Percentiles rank a stretch among this genome's conserved stretches.
phyloP scores from a whole-genome alignment of 495 filamentous ascomycete genomes.

The Penicillium riverlandense region DNA sequence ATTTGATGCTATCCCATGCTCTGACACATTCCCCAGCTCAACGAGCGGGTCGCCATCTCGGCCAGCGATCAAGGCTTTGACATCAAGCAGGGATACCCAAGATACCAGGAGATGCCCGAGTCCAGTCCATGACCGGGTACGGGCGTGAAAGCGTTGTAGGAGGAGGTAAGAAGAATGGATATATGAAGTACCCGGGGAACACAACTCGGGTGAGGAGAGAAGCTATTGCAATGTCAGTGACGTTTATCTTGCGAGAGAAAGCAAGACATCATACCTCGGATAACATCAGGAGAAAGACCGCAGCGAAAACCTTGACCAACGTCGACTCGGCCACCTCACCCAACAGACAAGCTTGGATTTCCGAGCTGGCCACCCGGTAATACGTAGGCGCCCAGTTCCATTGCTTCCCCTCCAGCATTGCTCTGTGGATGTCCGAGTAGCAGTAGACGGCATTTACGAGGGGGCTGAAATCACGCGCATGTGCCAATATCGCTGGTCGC shows the following conservation, averaged over 20 bases:
- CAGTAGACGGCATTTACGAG: slow-evolving; percentile 30
- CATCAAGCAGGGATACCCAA: slow-evolving; percentile 32
- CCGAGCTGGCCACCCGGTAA: slow-evolving; percentile 24
- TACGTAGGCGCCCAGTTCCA: slow-evolving; percentile 27
- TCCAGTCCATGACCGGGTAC: slow-evolving; percentile 23
- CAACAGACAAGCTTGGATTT: slow-evolving; percentile 25
- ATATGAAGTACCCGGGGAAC: slow-evolving; percentile 23
- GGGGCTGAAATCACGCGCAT: slow-evolving; percentile 18
- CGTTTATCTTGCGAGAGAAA: neutral
- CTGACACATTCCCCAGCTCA: slow-evolving; percentile 22
- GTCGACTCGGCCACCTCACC: slow-evolving; percentile 20
- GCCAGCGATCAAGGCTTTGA: slow-evolving; percentile 35
- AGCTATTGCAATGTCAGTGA: slow-evolving; percentile 10
- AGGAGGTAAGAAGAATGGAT: slow-evolving; percentile 30
- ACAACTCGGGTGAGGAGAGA: slow-evolving; percentile 20
- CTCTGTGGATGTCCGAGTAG: slow-evolving; percentile 28
- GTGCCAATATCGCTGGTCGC: slow-evolving; percentile 16
- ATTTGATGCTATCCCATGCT: neutral
- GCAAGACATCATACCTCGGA: slow-evolving; percentile 23
- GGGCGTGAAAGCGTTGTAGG: slow-evolving; percentile 25
- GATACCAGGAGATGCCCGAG: slow-evolving; percentile 23
- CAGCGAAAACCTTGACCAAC: slow-evolving; percentile 21
- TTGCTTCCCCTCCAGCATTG: slow-evolving; percentile 20
- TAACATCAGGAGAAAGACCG: slow-evolving; percentile 33
- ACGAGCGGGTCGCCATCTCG: slow-evolving; percentile 32